phyloP scores from a whole-genome alignment of 129 eudicot species.

The Tagetes patula region DNA sequence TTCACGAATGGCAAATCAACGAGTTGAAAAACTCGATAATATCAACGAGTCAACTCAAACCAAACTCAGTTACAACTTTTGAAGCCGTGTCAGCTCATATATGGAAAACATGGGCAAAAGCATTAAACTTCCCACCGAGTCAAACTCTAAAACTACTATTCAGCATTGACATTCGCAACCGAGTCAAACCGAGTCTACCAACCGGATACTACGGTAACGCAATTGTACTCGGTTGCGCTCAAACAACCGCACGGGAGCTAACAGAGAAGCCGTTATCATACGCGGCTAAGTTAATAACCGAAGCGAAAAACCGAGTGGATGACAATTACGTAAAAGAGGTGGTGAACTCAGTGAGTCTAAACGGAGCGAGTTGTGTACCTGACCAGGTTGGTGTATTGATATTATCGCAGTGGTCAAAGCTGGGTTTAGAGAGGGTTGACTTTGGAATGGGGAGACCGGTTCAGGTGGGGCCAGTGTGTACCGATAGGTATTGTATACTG shows the following conservation, averaged over 20 bases:
- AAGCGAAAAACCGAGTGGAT: constrained; percentile 65
- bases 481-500: constrained; percentile 67
- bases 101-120: constrained; percentile 78
- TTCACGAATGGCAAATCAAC: constrained; percentile 32
- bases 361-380: constrained; percentile 40
- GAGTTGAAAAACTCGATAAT: constrained; percentile 39
- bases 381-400: constrained; percentile 78
- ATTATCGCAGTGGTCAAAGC: constrained; percentile 78
- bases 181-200: constrained; percentile 64
- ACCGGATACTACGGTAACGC: constrained; percentile 67
- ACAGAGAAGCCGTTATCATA: constrained; percentile 40
- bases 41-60: constrained; percentile 31
- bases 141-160: constrained; percentile 61
- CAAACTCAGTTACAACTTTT: constrained; percentile 45
- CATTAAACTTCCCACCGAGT: constrained; percentile 56
- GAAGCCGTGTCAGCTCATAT: constrained; percentile 70
- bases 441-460: constrained; percentile 72
- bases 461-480: constrained; percentile 67
- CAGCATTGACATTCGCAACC: constrained; percentile 59
- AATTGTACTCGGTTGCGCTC: constrained; percentile 65
- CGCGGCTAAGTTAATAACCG: constrained; percentile 45
- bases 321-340: constrained; percentile 62
- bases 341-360: constrained; percentile 53
- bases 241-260: constrained; percentile 41
- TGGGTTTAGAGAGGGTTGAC: constrained; percentile 78